Evolutionary conservation across 1,284 basidiomycete genomes (phyloP).

Genomic region (Cutaneotrichosporon cavernicola): DNA sequence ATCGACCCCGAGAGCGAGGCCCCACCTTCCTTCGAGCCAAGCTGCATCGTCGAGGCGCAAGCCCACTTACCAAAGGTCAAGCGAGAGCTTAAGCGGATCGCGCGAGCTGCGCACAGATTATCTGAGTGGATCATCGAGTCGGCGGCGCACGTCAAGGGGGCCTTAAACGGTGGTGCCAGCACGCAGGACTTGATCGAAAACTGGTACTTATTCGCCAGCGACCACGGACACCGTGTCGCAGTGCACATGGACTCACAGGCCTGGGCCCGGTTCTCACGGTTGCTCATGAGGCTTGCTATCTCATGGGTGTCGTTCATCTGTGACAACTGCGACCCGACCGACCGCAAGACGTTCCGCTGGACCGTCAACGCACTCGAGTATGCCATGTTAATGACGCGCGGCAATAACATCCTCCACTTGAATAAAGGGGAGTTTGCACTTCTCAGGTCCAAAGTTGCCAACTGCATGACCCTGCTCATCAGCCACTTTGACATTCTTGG

Average conservation of each 20-base stretch:
- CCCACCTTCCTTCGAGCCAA: slow-evolving; percentile 43
- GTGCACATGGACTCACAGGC: slow-evolving; percentile 77
- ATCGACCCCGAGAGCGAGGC: slow-evolving; percentile 44
- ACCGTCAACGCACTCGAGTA: slow-evolving; percentile 96
- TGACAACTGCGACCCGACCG: slow-evolving; percentile 94
- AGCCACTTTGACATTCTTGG: slow-evolving; percentile 98
- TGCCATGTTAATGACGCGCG: slow-evolving; percentile 81
- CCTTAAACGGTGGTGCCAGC: slow-evolving; percentile 62
- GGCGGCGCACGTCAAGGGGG: slow-evolving; percentile 73
- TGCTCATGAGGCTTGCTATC: slow-evolving; percentile 83
- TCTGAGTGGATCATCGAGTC: slow-evolving; percentile 92
- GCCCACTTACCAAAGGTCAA: slow-evolving; percentile 90
- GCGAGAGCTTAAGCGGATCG: slow-evolving; percentile 84
- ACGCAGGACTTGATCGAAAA: slow-evolving; percentile 89
- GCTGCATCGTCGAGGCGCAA: slow-evolving; percentile 71
- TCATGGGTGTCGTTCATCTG: slow-evolving; percentile 98
- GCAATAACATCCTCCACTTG: slow-evolving; percentile 86
- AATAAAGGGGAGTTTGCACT: slow-evolving; percentile 84
- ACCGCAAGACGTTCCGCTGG: slow-evolving; percentile 97
- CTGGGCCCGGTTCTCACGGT: slow-evolving; percentile 72
- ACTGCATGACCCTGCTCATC: slow-evolving; percentile 93
- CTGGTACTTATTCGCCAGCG: slow-evolving; percentile 94
- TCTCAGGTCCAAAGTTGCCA: slow-evolving; percentile 87
- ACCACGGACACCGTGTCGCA: slow-evolving; percentile 81
- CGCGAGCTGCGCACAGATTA: slow-evolving; percentile 80